A percentile compares a stretch with the other conserved stretches of the same genome.
Conservation (phyloP, 192 early-diverging fungal species). For the Spizellomyces sp. region DNA sequence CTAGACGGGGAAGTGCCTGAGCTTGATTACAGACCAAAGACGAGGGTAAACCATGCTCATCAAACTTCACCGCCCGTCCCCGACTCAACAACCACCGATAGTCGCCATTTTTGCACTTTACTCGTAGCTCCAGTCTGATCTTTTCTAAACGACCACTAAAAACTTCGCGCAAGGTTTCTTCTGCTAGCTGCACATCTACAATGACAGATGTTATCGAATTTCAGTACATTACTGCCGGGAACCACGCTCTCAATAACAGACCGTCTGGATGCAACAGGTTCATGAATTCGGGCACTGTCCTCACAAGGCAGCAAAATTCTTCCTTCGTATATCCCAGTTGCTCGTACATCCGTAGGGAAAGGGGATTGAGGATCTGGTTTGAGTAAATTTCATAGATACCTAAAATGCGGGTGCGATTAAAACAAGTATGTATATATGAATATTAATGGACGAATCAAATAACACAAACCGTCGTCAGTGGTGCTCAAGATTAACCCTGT, state of each 20-base stretch:
- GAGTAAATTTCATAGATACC: background rate
- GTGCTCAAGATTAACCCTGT: background rate
- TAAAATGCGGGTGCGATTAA: too few species aligned
- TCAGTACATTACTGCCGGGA: too few species aligned
- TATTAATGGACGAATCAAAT: too few species aligned
- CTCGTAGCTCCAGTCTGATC: background rate
- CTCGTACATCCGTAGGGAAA: background rate
- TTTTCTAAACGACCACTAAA: background rate
- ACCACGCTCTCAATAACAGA: too few species aligned
- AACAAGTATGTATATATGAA: too few species aligned
- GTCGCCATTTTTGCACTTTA: slow-evolving; percentile 1
- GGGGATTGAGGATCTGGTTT: background rate
- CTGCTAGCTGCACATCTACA: too few species aligned
- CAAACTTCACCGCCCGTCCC: background rate
- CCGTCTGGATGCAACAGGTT: background rate
- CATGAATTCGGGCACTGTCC: background rate
- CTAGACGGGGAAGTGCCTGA: too few species aligned
- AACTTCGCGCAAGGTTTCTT: too few species aligned
- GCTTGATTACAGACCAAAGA: too few species aligned
- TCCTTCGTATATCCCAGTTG: background rate
- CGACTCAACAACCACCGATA: slow-evolving; percentile 3
- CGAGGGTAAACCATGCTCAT: background rate
- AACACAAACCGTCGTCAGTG: slow-evolving; percentile 3
- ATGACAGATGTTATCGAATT: too few species aligned
- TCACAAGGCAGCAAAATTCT: background rate